Conservation (phyloP, 345 rosid genomes). For the Salix caprea region DNA sequence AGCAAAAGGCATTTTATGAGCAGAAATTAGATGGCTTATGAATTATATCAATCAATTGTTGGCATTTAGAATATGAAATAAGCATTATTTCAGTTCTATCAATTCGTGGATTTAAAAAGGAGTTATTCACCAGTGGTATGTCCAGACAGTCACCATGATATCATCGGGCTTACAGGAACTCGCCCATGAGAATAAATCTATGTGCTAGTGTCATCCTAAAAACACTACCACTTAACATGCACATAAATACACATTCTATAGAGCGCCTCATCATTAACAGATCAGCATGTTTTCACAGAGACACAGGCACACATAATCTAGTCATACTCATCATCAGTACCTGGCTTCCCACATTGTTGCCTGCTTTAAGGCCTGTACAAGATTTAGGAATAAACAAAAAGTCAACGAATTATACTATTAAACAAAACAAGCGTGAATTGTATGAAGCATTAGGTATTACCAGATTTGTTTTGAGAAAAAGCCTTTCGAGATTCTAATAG, state of each 20-base stretch:
- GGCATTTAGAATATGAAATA: background rate
- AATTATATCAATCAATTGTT: background rate
- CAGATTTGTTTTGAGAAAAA: slow-evolving; percentile 35
- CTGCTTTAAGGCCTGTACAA: slow-evolving; percentile 43
- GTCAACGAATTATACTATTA: slow-evolving; percentile 2
- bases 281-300: background rate
- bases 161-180: background rate
- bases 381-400: slow-evolving; percentile 16
- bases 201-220: slow-evolving; percentile 9
- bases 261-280: background rate
- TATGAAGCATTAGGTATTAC: slow-evolving; percentile 15
- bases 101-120: background rate
- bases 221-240: background rate
- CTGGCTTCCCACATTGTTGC: slow-evolving; percentile 42
- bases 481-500: slow-evolving; percentile 47
- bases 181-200: background rate
- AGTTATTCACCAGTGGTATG: background rate
- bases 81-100: background rate
- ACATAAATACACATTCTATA: background rate
- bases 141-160: background rate
- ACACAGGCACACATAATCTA: background rate
- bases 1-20: background rate
- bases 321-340: slow-evolving; percentile 24
- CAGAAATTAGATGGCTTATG: too few species aligned
- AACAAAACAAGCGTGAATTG: background rate